Conservation (phyloP, 2,329 filamentous ascomycete species). For the Diaporthe sp. region DNA sequence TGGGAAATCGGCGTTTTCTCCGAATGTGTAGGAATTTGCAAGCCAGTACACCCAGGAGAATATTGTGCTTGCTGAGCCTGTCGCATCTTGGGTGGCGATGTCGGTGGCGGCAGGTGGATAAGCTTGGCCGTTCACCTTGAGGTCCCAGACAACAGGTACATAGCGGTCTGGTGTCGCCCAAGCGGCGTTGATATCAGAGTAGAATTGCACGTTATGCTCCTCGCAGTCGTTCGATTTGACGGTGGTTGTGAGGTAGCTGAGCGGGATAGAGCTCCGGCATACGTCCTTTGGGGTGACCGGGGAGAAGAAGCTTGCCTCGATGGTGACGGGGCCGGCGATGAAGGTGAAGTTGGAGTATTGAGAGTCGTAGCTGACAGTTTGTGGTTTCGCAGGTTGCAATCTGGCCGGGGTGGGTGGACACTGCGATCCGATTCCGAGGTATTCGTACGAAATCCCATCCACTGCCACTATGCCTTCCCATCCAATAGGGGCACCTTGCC, state of each 20-base stretch:
- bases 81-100: not conserved
- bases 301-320: slow-evolving; percentile 69
- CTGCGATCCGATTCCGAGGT: slow-evolving; percentile 58
- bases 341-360: slow-evolving; percentile 45
- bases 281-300: slow-evolving; percentile 83
- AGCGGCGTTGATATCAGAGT: slow-evolving; percentile 76
- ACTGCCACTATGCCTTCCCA: slow-evolving; percentile 43
- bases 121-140: slow-evolving; percentile 54
- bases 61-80: slow-evolving; percentile 13
- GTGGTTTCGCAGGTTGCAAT: slow-evolving; percentile 39
- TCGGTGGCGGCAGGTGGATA: slow-evolving; percentile 57
- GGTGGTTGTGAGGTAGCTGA: slow-evolving; percentile 78
- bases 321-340: slow-evolving; percentile 49
- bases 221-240: slow-evolving; percentile 70
- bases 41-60: slow-evolving; percentile 41
- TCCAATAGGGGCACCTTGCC: slow-evolving; percentile 36
- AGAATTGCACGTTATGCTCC: slow-evolving; percentile 64
- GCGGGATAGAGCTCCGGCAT: slow-evolving; percentile 81
- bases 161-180: slow-evolving; percentile 82
- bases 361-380: slow-evolving; percentile 42
- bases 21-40: slow-evolving; percentile 37
- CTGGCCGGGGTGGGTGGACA: slow-evolving; percentile 52
- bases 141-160: slow-evolving; percentile 76
- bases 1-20: slow-evolving; percentile 61
- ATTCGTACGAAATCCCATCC: slow-evolving; percentile 53